Base-by-base conservation (phyloP, 805 yeast genomes). In the Tetrapisispora iriomotensis region DNA sequence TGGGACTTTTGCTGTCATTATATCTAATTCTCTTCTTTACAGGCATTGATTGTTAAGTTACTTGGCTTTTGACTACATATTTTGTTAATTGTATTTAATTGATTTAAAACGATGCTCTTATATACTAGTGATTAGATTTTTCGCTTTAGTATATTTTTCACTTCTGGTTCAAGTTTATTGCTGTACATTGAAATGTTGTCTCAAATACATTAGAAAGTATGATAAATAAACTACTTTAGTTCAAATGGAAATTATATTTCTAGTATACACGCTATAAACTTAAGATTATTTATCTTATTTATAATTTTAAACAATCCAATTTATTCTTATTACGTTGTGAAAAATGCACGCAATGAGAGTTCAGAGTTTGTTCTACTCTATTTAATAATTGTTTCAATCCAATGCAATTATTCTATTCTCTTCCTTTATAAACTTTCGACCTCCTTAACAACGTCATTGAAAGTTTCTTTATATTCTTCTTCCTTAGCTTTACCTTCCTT, bases 391-490 rank as follows among this genome's bases (percentile, higher is more conserved):
- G n/a, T n/a, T n/a, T n/a, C n/a, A n/a, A n/a, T n/a, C n/a, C n/a
- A n/a, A n/a, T n/a, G n/a, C n/a, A n/a, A n/a, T n/a, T n/a, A 17
- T 13, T 6, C 4, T 3, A n/a, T 35, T 20, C 5, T 3, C 13
- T 12, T 13, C 6, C 4, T 17, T 51, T 48, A 58, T 44, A 61
- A 53, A 41, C 61, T 53, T 44, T 53, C 53, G 49, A 90, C 84
- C 69, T 90, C 96, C 74, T 83, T 88, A 51, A 86, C 94, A 45
- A 90, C 77, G 65, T 90, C 98, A 62, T 92, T 96, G 59, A 75
- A 92, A 44, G 78, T 64, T 65, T 88, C 96, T 65, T 85, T 82
- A 74, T 92, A 92, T 58, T 90, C 96, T 48, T 77, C 85, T 47
- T 86, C 75, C 61, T 77, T 75, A 42, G 74, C 71, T 50, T 75